A percentile compares a stretch with the other conserved stretches of the same genome.
Conservation (phyloP, 164 flowering plant genomes). For the Akebia trifoliata region DNA sequence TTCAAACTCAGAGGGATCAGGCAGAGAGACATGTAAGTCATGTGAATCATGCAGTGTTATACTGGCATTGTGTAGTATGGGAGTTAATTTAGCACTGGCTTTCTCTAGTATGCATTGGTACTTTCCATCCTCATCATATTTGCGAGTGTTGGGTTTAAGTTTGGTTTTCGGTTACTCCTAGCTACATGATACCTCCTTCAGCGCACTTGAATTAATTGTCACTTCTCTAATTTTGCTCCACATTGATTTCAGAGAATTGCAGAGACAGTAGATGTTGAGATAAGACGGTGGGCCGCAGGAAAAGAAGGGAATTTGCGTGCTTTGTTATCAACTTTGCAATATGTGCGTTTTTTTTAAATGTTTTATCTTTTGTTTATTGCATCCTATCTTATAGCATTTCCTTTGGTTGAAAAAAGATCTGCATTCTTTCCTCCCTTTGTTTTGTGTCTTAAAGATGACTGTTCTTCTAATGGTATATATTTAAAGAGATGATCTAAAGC, state of each 20-base stretch:
- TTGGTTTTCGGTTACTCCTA: neutral
- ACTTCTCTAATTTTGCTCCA: neutral
- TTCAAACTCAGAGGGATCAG: slow-evolving; percentile 67
- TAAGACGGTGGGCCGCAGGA: slow-evolving; percentile 92
- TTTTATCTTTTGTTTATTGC: slow-evolving; percentile 5
- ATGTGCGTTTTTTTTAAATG: slow-evolving; percentile 40
- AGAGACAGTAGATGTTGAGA: slow-evolving; percentile 57
- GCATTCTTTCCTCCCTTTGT: too few species aligned
- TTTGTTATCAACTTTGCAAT: slow-evolving; percentile 70
- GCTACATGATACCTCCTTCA: neutral
- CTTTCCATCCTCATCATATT: neutral
- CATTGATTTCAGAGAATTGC: slow-evolving; percentile 59
- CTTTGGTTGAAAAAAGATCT: too few species aligned
- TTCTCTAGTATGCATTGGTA: neutral
- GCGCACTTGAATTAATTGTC: neutral
- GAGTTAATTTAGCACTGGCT: neutral
- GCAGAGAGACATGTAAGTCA: slow-evolving; percentile 75
- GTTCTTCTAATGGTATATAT: too few species aligned
- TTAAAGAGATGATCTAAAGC: too few species aligned
- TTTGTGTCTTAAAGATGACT: too few species aligned
- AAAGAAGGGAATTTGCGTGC: slow-evolving; percentile 94
- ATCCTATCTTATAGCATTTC: neutral
- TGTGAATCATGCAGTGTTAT: neutral
- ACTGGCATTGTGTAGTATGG: neutral
- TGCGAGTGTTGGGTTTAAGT: neutral